phyloP scores from a whole-genome alignment of 495 filamentous ascomycete genomes.

The Penicillium manginii region DNA sequence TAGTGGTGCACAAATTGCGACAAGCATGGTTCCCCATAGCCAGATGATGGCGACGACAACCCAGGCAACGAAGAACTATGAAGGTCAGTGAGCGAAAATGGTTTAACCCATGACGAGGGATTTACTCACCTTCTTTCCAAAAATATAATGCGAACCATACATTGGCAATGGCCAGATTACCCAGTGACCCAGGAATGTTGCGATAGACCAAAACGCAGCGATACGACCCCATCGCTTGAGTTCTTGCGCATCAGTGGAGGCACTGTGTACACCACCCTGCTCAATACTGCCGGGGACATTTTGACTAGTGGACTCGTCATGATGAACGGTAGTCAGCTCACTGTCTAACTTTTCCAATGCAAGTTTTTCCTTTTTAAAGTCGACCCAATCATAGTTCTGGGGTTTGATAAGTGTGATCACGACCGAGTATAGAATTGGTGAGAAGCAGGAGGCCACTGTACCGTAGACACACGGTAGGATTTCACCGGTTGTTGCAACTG shows the following conservation, averaged over 20 bases:
- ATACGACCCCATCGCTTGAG: slow-evolving; percentile 43
- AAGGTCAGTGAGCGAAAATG: not conserved
- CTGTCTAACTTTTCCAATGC: slow-evolving; percentile 35
- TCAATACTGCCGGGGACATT: slow-evolving; percentile 6
- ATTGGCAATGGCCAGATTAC: slow-evolving; percentile 48
- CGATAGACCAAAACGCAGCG: slow-evolving; percentile 39
- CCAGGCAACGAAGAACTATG: slow-evolving; percentile 77
- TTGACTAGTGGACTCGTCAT: not conserved
- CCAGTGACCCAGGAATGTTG: slow-evolving; percentile 44
- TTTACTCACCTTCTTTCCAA: slow-evolving; percentile 32
- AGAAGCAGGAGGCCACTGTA: slow-evolving; percentile 43
- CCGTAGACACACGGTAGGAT: slow-evolving; percentile 50
- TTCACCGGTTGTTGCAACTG: slow-evolving; percentile 49
- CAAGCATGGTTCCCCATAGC: slow-evolving; percentile 57
- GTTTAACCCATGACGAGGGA: not conserved
- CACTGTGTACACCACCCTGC: slow-evolving; percentile 7
- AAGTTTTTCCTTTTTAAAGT: slow-evolving; percentile 41
- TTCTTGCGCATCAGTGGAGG: slow-evolving; percentile 25
- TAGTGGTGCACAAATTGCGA: slow-evolving; percentile 40
- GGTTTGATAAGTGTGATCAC: slow-evolving; percentile 37
- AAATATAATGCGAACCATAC: slow-evolving; percentile 44
- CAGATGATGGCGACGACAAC: slow-evolving; percentile 75
- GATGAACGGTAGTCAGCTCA: slow-evolving; percentile 28
- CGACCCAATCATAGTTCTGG: slow-evolving; percentile 40
- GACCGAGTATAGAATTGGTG: slow-evolving; percentile 40